Percentiles rank a stretch among this genome's conserved stretches.
Conservation (phyloP, 2,329 filamentous ascomycete species). For the Aspergillus fischeri region DNA sequence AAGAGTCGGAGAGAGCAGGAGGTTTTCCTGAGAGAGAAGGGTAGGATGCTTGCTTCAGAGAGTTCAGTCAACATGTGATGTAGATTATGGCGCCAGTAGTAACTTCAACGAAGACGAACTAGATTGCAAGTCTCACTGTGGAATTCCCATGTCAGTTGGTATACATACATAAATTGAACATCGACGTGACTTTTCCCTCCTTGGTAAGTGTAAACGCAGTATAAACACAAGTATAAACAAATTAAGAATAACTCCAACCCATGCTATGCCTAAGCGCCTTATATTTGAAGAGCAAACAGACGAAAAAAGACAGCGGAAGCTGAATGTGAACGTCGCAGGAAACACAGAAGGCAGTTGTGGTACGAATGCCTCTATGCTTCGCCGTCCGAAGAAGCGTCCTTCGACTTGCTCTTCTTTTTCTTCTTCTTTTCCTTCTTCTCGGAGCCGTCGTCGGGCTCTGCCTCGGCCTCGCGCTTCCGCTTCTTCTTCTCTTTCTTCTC, state of each 20-base stretch:
- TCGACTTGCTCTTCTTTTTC: conserved; percentile 40
- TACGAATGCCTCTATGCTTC: conserved; percentile 17
- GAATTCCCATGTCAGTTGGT: background rate
- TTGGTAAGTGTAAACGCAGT: background rate
- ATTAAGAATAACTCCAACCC: conserved; percentile 31
- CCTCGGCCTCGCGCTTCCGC: conserved; percentile 35
- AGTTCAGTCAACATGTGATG: background rate
- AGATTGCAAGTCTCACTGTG: background rate
- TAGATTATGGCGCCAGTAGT: background rate
- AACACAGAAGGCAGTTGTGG: conserved; percentile 10
- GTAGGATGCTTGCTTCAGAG: background rate
- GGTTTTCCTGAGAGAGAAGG: conserved; percentile 44
- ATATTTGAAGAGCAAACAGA: conserved; percentile 4
- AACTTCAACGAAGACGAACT: background rate
- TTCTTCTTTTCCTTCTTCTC: conserved; percentile 62
- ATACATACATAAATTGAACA: background rate
- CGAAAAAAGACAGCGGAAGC: conserved; percentile 3
- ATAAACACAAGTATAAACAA: conserved; percentile 1
- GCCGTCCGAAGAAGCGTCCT: conserved; percentile 23
- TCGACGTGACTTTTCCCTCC: background rate
- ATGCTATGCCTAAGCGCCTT: conserved; percentile 37
- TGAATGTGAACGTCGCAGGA: conserved; percentile 1
- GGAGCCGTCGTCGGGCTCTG: conserved; percentile 28
- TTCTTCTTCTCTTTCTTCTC: conserved; percentile 44
- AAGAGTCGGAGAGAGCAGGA: conserved; percentile 59